phyloP scores from a whole-genome alignment of 2,329 filamentous ascomycete genomes.

The Xylaria sp. region DNA sequence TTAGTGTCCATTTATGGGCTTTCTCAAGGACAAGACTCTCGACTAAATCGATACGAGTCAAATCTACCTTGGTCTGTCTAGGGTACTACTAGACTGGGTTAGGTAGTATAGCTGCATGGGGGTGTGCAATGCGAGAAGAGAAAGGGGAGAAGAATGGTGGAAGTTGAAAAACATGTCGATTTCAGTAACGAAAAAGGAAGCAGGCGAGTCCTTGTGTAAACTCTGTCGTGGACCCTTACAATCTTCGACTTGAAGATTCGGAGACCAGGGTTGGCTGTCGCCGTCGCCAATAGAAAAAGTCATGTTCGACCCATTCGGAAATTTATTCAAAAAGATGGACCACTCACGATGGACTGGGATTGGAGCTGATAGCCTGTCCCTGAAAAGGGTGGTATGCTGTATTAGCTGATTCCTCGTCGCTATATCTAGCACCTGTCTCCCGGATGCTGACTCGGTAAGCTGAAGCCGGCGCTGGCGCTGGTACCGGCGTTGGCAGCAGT shows the following conservation, averaged over 20 bases:
- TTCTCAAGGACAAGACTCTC: not conserved
- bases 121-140: conserved; percentile 26
- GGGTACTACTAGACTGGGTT: conserved; percentile 6
- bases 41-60: conserved; percentile 28
- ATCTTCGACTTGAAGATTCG: conserved; percentile 14
- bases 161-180: not conserved
- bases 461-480: conserved; percentile 1
- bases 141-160: conserved; percentile 20
- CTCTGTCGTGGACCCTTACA: not conserved
- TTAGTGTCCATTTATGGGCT: conserved; percentile 25
- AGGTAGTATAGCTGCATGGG: not conserved
- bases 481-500: conserved; percentile 8
- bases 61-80: conserved; percentile 11
- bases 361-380: conserved; percentile 29
- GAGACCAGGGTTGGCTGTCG: conserved; percentile 15
- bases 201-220: not conserved
- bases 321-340: conserved; percentile 34
- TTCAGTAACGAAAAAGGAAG: not conserved
- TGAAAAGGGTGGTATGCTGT: conserved; percentile 16
- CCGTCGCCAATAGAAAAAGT: conserved; percentile 12
- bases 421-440: conserved; percentile 2
- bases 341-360: conserved; percentile 42
- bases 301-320: conserved; percentile 31
- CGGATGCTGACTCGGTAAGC: conserved; percentile 14
- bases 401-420: conserved; percentile 11